Evolutionary conservation across 805 yeast species (phyloP), one percentile per base, ranked within the genome.

Genomic region (Myxozyma mucilagina): DNA sequence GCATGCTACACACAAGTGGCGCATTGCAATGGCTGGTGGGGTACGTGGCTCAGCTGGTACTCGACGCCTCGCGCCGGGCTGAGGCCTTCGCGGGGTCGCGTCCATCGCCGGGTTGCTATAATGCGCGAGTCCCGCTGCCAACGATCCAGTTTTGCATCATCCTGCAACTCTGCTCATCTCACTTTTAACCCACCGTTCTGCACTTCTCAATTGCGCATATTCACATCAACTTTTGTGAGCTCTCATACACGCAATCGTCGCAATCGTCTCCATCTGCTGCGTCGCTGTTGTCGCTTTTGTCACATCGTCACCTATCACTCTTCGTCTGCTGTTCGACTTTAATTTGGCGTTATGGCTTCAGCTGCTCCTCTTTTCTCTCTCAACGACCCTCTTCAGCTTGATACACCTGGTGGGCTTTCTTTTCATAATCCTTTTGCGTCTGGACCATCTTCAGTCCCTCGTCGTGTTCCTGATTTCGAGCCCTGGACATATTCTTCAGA

Each of bases 61-160:
- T 18, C 24, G 16, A 42, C 45, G 45, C 24, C 45, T 24, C 24
- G 24, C 45, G 24, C 16, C 50, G 50, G 38, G 39, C 50, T 31
- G 14, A 24, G 48, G 50, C 50, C 50, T 47, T 47, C 50, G 50
- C 50, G 50, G 50, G 50, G 50, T 47, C 39, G 38, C 20, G 38
- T 47, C 50, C 50, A 47, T 31, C 50, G 50, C 50, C 24, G n/a
- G n/a, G 24, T 14, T 32, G 14, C 14, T 47, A 47, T 47, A 18
- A 29, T 32, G 39, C 45, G 35, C 24, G 11, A 44, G 24, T 4
- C 16, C 54, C 41, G 11, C 54, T n/a, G 20, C 38, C 18, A 7
- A 34, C 10, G 10, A 38, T 20, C 18, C 45, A 4, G 2, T 20
- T 41, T 8, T 16, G 45, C 54, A 10, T 29, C 36, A 10, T 38